Percentiles rank a stretch among this genome's conserved stretches.
These are phyloP conservation scores for Myochromella boudieri DNA, from an alignment of 768 basidiomycete species.

Conservation along the genomic window DNA sequence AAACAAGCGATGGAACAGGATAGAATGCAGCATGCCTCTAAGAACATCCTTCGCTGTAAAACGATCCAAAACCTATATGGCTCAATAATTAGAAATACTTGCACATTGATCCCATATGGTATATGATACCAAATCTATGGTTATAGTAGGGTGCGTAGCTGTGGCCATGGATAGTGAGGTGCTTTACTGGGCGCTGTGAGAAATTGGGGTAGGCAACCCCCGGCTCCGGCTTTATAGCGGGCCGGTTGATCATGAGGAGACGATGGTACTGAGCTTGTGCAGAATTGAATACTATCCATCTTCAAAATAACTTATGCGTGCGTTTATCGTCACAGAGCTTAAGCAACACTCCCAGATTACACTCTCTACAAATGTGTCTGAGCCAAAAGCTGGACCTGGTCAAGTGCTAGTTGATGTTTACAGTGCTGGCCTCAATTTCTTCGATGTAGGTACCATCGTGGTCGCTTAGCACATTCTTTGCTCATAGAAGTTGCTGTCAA, in stretches of 20 bases:
- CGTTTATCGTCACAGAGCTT: conserved; percentile 70
- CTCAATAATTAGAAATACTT: too few relatives aligned
- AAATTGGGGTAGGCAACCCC: too few relatives aligned
- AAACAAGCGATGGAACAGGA: conserved; percentile 82
- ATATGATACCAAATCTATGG: too few relatives aligned
- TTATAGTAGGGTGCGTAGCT: too few relatives aligned
- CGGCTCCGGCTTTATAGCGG: neutral
- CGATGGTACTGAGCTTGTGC: neutral
- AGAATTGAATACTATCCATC: too few relatives aligned
- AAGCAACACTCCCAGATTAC: conserved; percentile 66
- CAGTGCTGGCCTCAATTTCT: conserved; percentile 77
- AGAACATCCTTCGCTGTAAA: conserved; percentile 73
- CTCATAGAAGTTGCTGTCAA: conserved; percentile 11
- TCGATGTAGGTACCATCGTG: conserved; percentile 45
- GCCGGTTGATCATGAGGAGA: neutral
- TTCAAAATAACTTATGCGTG: conserved; percentile 61
- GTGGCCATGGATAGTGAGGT: too few relatives aligned
- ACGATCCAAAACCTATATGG: conserved; percentile 58
- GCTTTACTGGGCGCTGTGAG: too few relatives aligned
- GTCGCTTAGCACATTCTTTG: neutral
- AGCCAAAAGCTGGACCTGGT: conserved; percentile 47
- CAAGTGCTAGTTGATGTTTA: conserved; percentile 78
- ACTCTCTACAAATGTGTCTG: conserved; percentile 53
- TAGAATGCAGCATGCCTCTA: conserved; percentile 73
- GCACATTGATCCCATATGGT: too few relatives aligned